Base-by-base conservation (phyloP, 805 yeast genomes). In the Candida corydali region DNA sequence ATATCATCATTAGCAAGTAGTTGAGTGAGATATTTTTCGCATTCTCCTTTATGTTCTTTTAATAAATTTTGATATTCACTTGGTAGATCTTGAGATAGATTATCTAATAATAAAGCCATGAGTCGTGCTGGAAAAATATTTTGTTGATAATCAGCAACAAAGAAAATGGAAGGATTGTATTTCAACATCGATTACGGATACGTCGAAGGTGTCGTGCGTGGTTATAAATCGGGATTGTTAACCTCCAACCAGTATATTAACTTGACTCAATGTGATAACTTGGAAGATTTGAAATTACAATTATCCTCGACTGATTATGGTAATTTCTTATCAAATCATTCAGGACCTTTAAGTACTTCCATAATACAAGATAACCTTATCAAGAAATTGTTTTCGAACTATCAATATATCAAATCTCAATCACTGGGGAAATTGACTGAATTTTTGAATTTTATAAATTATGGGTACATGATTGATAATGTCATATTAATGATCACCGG, bases 401-500 rank as follows among this genome's bases (percentile, higher is more conserved):
- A 88, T 64, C 80, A 84, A 45, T 91, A 88, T 61, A 71, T 93
- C 38, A 78, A 84, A 45, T 75, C 84, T 30, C 96, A 91, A 59
- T 80, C 96, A 4, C 80, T 82, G 24, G 88, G 87, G 41, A 83
- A 82, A 23, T 67, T 91, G 53, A 69, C 86, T 29, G 77, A 80
- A 58, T 88, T 91, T 55, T 74, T 93, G 79, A 96, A 94, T 59
- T 94, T 69, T 59, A 87, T 94, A 57, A 82, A 94, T 31, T 93
- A 89, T 57, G 94, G 97, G 8, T 93, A 94, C 65, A 93, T 93
- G 99, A 94, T 93, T 54, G 98, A 93, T 65, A 93, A 93, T 60
- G 96, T 93, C 26, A 86, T 93, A 17, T 71, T 93, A 54, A 84
- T 93, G 83, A 91, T 93, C 54, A 89, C 97, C 1, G 99, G 99